Percentiles rank a stretch among this genome's conserved stretches.
These are phyloP conservation scores for Boletus subcaerulescens DNA, from an alignment of 768 basidiomycete genomes.

Conservation along the genomic window DNA sequence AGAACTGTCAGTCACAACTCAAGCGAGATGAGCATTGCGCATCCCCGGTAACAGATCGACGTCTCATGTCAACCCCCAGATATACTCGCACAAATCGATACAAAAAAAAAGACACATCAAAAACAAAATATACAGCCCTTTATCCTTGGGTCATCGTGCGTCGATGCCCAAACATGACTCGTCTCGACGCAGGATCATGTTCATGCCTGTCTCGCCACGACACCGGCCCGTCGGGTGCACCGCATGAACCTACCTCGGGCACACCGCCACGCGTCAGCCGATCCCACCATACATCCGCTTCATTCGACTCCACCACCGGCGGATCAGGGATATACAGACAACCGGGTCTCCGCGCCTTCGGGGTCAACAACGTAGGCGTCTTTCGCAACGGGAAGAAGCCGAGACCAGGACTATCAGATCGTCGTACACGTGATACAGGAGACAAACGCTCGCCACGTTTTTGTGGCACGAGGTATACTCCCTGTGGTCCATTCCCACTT, in stretches of 20 bases:
- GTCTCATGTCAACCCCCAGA: neutral
- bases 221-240: neutral
- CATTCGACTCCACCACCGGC: slow-evolving; percentile 6
- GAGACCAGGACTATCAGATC: neutral
- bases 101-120: neutral
- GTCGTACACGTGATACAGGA: neutral
- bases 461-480: slow-evolving; percentile 20
- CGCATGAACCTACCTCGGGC: neutral
- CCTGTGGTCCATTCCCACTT: slow-evolving; percentile 1
- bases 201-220: slow-evolving; percentile 24
- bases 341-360: slow-evolving; percentile 11
- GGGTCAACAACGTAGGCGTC: slow-evolving; percentile 6
- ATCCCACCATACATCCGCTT: slow-evolving; percentile 12
- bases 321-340: slow-evolving; percentile 12
- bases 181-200: slow-evolving; percentile 21
- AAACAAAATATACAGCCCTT: neutral
- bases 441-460: slow-evolving; percentile 8
- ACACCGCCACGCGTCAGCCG: neutral
- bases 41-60: neutral
- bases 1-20: no score
- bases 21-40: no score
- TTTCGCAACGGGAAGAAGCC: slow-evolving; percentile 8
- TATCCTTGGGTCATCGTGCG: slow-evolving; percentile 10
- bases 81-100: slow-evolving; percentile 14
- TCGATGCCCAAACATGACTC: neutral